phyloP scores from a whole-genome alignment of 306 rosid genomes.

The Pueraria montana region DNA sequence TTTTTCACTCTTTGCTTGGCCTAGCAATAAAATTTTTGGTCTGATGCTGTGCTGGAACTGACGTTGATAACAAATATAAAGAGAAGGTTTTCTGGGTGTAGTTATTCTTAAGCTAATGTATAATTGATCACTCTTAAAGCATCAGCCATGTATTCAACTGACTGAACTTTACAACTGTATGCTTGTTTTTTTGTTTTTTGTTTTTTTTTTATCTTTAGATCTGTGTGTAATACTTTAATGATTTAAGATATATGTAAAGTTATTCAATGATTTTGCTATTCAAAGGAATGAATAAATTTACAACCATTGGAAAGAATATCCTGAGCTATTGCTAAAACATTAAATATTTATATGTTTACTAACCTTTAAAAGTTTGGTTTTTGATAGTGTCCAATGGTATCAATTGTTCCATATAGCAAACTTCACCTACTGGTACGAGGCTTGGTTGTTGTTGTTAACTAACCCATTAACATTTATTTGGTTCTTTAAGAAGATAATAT shows the following conservation, averaged over 20 bases:
- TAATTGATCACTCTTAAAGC: conserved; percentile 4
- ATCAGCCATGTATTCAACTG: neutral
- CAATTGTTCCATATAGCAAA: neutral
- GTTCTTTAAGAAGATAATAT: neutral
- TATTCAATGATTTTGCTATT: neutral
- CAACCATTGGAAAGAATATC: neutral
- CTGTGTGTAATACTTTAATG: neutral
- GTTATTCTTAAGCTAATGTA: neutral
- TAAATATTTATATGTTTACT: neutral
- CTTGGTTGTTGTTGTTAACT: neutral
- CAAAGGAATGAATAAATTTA: neutral
- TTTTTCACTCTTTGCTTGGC: neutral
- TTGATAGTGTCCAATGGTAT: neutral
- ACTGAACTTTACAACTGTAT: neutral
- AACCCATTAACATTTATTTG: neutral
- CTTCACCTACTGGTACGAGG: neutral
- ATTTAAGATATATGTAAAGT: neutral
- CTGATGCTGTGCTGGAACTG: neutral
- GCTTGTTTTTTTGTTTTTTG: too few species aligned
- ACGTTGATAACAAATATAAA: neutral
- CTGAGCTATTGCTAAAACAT: neutral
- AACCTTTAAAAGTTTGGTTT: neutral
- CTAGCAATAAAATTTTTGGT: neutral
- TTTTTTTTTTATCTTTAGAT: neutral
- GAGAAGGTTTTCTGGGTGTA: neutral